These are phyloP conservation scores for Talaromyces liani DNA, from an alignment of 495 filamentous ascomycete genomes.

Conservation along the genomic window DNA sequence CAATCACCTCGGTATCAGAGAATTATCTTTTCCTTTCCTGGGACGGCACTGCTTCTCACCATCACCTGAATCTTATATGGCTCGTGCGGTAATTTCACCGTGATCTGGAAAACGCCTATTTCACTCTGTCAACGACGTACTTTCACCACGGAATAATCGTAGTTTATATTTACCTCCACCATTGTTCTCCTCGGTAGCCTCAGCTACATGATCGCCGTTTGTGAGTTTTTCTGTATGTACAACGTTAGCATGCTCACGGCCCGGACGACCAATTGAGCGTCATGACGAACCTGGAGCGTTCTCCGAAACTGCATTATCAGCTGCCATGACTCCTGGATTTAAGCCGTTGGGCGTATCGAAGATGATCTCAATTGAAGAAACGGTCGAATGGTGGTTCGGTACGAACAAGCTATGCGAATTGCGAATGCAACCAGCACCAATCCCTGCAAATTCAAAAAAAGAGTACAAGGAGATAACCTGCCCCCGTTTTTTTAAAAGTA, in stretches of 20 bases:
- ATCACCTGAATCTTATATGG: conserved; percentile 75
- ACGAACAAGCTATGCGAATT: conserved; percentile 18
- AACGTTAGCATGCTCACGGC: background rate
- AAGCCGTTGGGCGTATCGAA: background rate
- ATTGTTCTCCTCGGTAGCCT: conserved; percentile 31
- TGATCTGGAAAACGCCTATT: conserved; percentile 67
- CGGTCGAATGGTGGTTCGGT: background rate
- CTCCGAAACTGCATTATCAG: conserved; percentile 5
- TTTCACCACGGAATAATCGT: conserved; percentile 10
- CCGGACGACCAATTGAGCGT: background rate
- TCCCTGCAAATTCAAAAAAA: conserved; percentile 13
- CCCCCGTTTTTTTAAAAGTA: conserved; percentile 23
- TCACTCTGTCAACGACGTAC: background rate
- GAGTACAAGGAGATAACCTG: conserved; percentile 30
- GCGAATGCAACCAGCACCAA: background rate
- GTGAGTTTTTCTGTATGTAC: conserved; percentile 24
- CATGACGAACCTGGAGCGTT: background rate
- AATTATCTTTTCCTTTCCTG: background rate
- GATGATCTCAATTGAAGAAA: background rate
- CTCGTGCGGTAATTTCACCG: conserved; percentile 75
- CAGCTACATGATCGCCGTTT: conserved; percentile 29
- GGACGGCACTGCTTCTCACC: conserved; percentile 38
- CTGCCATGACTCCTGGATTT: background rate
- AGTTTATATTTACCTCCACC: conserved; percentile 27
- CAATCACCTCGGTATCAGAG: background rate